Conservation (phyloP, 768 basidiomycete species). For the Pisolithus orientalis region DNA sequence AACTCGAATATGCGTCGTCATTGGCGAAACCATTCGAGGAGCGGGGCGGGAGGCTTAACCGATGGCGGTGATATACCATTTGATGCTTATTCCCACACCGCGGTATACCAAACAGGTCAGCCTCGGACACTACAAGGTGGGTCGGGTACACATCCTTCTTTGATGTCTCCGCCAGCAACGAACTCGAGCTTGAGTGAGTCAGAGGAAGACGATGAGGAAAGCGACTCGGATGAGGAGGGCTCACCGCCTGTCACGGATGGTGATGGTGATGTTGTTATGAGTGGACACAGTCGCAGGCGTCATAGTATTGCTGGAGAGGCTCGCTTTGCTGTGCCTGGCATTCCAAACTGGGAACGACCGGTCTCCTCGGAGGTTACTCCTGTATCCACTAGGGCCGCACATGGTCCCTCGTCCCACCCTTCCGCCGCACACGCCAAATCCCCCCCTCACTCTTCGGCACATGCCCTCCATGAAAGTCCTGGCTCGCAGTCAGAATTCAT, state of each 20-base stretch:
- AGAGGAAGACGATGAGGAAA: slow-evolving; percentile 13
- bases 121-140: not conserved
- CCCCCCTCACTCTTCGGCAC: not conserved
- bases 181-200: slow-evolving; percentile 23
- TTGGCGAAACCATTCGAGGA: slow-evolving; percentile 55
- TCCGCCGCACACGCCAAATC: not conserved
- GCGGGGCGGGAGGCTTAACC: slow-evolving; percentile 15
- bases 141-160: slow-evolving; percentile 4
- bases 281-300: not conserved
- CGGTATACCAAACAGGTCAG: not conserved
- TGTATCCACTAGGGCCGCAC: not conserved
- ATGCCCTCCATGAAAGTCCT: not conserved
- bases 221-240: slow-evolving; percentile 18
- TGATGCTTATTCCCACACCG: slow-evolving; percentile 4
- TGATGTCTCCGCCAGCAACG: slow-evolving; percentile 26
- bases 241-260: not conserved
- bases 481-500: slow-evolving; percentile 14
- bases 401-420: not conserved
- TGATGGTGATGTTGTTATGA: not conserved
- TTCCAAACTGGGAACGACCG: slow-evolving; percentile 1
- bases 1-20: slow-evolving; percentile 84
- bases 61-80: slow-evolving; percentile 13
- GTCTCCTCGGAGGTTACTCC: not conserved
- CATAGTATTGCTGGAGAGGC: not conserved
- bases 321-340: not conserved